These are phyloP conservation scores for Neopestalotiopsis sp. DNA, from an alignment of 2,329 filamentous ascomycete genomes.

Conservation along the genomic window DNA sequence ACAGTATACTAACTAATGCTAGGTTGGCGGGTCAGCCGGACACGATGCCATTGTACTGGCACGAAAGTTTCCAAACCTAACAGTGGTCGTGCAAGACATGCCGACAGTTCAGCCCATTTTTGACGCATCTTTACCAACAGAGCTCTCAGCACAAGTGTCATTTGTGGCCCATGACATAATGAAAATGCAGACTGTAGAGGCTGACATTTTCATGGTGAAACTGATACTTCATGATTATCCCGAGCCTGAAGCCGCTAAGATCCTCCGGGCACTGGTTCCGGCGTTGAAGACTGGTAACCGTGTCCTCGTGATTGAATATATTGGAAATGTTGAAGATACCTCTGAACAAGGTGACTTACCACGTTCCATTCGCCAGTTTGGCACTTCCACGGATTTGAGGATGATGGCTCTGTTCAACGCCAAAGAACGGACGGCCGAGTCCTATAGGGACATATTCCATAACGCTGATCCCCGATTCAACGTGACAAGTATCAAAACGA, in stretches of 20 bases:
- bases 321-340: slow-evolving; percentile 40
- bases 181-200: slow-evolving; percentile 42
- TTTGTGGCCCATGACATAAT: slow-evolving; percentile 47
- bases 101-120: slow-evolving; percentile 41
- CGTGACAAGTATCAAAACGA: slow-evolving; percentile 27
- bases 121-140: slow-evolving; percentile 38
- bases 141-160: slow-evolving; percentile 39
- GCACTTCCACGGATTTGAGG: slow-evolving; percentile 51
- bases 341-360: slow-evolving; percentile 32
- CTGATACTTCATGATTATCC: slow-evolving; percentile 63
- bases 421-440: slow-evolving; percentile 49
- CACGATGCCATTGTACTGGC: slow-evolving; percentile 48
- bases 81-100: slow-evolving; percentile 52
- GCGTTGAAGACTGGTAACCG: slow-evolving; percentile 49
- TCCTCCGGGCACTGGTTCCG: slow-evolving; percentile 48
- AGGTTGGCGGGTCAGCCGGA: slow-evolving; percentile 50
- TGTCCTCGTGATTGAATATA: slow-evolving; percentile 45
- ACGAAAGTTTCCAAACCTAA: slow-evolving; percentile 45
- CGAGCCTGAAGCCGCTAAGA: slow-evolving; percentile 46
- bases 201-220: slow-evolving; percentile 58
- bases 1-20: neutral
- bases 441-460: slow-evolving; percentile 52
- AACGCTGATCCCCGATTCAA: slow-evolving; percentile 51
- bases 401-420: slow-evolving; percentile 57
- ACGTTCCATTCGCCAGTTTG: slow-evolving; percentile 43